Evolutionary conservation across 805 yeast genomes (phyloP), one percentile per base, ranked within the genome.

Genomic region (Lipomyces japonicus): DNA sequence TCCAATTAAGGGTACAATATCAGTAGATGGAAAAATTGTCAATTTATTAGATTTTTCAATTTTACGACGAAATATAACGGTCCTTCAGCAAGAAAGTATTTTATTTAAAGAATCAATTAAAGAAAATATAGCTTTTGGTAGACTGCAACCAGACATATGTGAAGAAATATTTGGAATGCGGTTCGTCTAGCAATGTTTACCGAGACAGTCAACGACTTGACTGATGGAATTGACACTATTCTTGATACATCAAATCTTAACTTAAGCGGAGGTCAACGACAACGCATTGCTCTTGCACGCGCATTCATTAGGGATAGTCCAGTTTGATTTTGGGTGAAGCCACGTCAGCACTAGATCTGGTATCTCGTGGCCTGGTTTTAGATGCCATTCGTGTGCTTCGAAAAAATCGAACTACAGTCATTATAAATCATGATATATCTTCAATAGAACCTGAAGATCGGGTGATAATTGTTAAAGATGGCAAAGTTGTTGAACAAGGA

Each of bases 241-340:
- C 55, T 86, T 6, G 78, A 81, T 0, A 60, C 63, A 1, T 68
- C 70, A 0, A 77, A 79, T 2, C 62, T 75, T 2, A 61, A 72
- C 1, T 68, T 91, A 6, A 86, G 96, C 56, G 97, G 97, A 3
- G 99, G 99, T 0, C 96, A 93, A 65, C 78, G 75, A 48, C 98
- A 93, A 67, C 72, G 90, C 53, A 72, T 93, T 2, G 84, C 91
- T 0, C 61, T 93, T 25, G 96, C 97, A 0, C 74, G 97, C 47
- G 97, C 97, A 0, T 74, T 73, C 48, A 51, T 89, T 2, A 73
- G 87, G 54, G 76, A 93, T 61, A 67, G 95, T 0, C 86, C 90
- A 0, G 75, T 93, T 3, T 91, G 51, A 76, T 93, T 2, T 69
- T 90, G 24, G 99, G 93, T 68, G 99, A 93, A 64, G 78, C 93